Base-by-base conservation (phyloP, 495 filamentous ascomycete genomes). In the Astrothelium subdiscretum region DNA sequence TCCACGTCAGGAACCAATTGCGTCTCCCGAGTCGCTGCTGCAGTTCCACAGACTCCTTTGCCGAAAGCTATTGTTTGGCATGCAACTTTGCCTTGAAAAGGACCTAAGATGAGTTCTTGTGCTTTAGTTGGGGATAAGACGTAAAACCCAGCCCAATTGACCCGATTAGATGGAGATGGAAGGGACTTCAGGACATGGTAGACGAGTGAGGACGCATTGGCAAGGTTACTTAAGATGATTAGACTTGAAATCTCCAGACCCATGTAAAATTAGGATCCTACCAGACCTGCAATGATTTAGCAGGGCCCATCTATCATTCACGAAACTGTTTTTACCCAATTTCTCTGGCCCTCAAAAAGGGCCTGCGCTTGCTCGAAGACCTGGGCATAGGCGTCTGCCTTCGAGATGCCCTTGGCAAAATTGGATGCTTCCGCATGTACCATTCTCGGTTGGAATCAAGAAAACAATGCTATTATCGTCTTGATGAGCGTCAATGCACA, bases 101-200 rank as follows among this genome's bases (percentile, higher is more conserved):
- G 92, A 0, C 89, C 91, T 0, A 95, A 83, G 63, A 95, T 86
- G 51, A 95, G 80, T 18, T 71, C 75, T 61, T 60, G 71, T 63
- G 64, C 32, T 20, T 24, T 70, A 59, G 59, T 58, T 6, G 59
- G 84, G 69, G 90, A 82, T 68, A 89, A 79, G 59, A 88, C 85
- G 76, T 96, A 96, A 83, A 96, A 96, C 32, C 91, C 91, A 61
- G 87, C 84, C 92, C 92, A 96, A 77, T 96, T 96, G 6, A 90
- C 87, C 38, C 82, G 74, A 32, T 76, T 80, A 57, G 84, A 87
- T 20, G 91, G 89, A 0, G 79, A 69, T n/a, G 88, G 85, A 58
- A 96, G 82, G 10, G 90, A 85, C 66, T 85, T 84, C 71, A 87
- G 90, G 42, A 85, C 86, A 75, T 96, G 89, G 86, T 88, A 94